Conservation (phyloP, 2,329 filamentous ascomycete genomes). For the Huntiella omanensis region DNA sequence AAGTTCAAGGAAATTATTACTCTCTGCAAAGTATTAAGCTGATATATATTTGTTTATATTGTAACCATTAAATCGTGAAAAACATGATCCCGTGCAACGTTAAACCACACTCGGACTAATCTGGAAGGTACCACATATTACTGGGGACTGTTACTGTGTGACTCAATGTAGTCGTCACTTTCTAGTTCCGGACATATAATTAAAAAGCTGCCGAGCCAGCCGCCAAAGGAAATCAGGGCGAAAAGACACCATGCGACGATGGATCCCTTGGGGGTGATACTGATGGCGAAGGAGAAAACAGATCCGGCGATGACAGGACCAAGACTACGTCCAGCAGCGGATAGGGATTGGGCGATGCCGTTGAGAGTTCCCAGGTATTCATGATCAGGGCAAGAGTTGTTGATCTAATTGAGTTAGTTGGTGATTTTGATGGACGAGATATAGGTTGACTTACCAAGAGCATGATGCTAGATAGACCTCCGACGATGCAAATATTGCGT, state of each 20-base stretch:
- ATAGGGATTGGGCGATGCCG: slow-evolving; percentile 82
- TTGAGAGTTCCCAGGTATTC: slow-evolving; percentile 75
- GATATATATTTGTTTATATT: neutral
- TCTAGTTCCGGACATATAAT: slow-evolving; percentile 48
- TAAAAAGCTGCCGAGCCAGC: slow-evolving; percentile 61
- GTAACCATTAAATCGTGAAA: neutral
- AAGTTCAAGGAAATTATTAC: slow-evolving; percentile 24
- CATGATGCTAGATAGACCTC: slow-evolving; percentile 75
- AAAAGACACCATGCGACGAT: slow-evolving; percentile 74
- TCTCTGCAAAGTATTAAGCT: neutral
- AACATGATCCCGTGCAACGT: neutral
- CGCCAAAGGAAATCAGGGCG: slow-evolving; percentile 54
- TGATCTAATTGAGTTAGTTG: slow-evolving; percentile 1
- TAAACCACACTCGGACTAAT: neutral
- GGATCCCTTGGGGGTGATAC: slow-evolving; percentile 60
- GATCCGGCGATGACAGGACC: slow-evolving; percentile 79
- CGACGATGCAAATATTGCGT: slow-evolving; percentile 80
- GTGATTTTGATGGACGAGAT: neutral
- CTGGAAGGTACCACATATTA: neutral
- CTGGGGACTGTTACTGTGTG: neutral
- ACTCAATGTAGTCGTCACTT: slow-evolving; percentile 29
- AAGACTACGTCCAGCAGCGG: slow-evolving; percentile 70
- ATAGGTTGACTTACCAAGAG: slow-evolving; percentile 45
- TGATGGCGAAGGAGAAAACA: slow-evolving; percentile 62
- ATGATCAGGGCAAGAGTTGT: slow-evolving; percentile 6